phyloP scores from a whole-genome alignment of 2,329 filamentous ascomycete genomes.

The Aspergillus melleus region DNA sequence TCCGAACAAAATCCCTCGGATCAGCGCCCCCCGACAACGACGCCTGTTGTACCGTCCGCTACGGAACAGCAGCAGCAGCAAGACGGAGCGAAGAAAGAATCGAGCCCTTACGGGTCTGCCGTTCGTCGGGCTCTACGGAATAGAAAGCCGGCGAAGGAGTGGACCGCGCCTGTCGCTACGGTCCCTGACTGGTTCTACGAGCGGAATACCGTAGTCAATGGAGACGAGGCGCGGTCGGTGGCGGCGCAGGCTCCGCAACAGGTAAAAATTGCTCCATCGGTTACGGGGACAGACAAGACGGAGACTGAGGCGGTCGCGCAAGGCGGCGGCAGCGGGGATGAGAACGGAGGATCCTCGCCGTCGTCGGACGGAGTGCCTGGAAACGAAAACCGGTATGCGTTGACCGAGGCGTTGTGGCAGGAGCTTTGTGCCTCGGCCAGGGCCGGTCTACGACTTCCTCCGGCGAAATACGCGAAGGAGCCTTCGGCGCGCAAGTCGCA shows the following conservation, averaged over 20 bases:
- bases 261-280: constrained; percentile 28
- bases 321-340: constrained; percentile 27
- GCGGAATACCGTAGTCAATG: constrained; percentile 32
- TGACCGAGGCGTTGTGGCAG: constrained; percentile 44
- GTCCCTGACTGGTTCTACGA: constrained; percentile 42
- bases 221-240: constrained; percentile 9
- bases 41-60: constrained; percentile 10
- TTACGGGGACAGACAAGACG: constrained; percentile 17
- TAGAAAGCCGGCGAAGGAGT: constrained; percentile 25
- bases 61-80: constrained; percentile 14
- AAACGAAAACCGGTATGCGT: constrained; percentile 35
- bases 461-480: constrained; percentile 43
- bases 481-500: constrained; percentile 56
- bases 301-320: constrained; percentile 13
- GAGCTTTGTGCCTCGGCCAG: constrained; percentile 54
- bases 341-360: constrained; percentile 8
- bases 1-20: constrained; percentile 14
- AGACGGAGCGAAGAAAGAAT: constrained; percentile 20
- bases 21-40: constrained; percentile 8
- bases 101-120: constrained; percentile 41
- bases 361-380: constrained; percentile 16
- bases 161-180: constrained; percentile 19
- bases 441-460: constrained; percentile 50
- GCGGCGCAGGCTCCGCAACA: constrained; percentile 19
- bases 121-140: constrained; percentile 41